Conservation (phyloP, 176 grass and related monocot species). For the Juncus inflexus region DNA sequence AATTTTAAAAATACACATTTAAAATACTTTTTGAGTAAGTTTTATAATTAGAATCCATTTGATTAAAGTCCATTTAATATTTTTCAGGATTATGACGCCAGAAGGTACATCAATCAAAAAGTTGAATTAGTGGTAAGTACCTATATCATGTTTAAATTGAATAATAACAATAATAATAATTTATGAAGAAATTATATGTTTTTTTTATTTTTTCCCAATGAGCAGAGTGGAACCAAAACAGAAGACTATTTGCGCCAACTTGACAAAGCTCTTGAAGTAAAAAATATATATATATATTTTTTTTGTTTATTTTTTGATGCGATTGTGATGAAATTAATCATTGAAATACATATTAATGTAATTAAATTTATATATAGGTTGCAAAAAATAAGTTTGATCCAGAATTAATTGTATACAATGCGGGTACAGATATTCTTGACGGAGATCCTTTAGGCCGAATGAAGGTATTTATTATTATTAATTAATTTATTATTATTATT, state of each 20-base stretch:
- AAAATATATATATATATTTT: not conserved
- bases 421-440: constrained; percentile 90
- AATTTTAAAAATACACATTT: not conserved
- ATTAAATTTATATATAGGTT: constrained; percentile 37
- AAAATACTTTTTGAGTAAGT: not conserved
- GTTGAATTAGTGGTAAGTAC: constrained; percentile 67
- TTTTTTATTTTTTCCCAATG: constrained; percentile 10
- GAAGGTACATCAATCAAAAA: constrained; percentile 78
- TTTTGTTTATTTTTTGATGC: constrained; percentile 8
- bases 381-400: constrained; percentile 63
- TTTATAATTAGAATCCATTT: not conserved
- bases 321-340: not conserved
- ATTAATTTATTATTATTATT: too few relatives aligned
- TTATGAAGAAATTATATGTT: constrained; percentile 1
- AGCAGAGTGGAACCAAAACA: constrained; percentile 68
- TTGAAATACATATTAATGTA: constrained; percentile 5
- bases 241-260: constrained; percentile 83
- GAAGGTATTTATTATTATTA: constrained; percentile 41
- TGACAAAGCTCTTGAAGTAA: constrained; percentile 78
- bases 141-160: not conserved
- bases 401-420: constrained; percentile 85
- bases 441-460: constrained; percentile 89
- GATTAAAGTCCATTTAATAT: not conserved
- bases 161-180: not conserved
- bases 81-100: constrained; percentile 63